Base-by-base conservation (phyloP, 345 rosid species). In the Bruguiera parviflora region DNA sequence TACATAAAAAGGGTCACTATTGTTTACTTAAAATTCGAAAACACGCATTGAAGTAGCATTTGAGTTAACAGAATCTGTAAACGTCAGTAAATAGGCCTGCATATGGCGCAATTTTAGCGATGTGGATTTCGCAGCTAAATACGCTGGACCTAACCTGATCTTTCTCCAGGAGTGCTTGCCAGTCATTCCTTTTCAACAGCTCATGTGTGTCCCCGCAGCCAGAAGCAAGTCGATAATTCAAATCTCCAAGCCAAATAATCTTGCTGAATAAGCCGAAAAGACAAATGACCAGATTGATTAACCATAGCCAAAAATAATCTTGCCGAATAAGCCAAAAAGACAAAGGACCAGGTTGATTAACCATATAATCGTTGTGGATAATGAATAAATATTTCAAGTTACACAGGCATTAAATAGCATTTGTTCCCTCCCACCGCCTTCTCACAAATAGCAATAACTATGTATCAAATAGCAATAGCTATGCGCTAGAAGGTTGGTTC, bases 201-300 rank as follows among this genome's bases (percentile, higher is more conserved):
- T 85, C 96, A 39, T 76, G 77, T 8, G 82, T 85, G 71, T 85
- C 86, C 8, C 73, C 59, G 5, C 58, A 37, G 16, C 83, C 73
- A 1, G 84, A 24, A 7, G 84, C 92, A 19, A 95, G 81, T 57
- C 99, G 89, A 68, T 95, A 95, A 68, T 95, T 95, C 83, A 95
- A 82, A 78, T 95, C 99, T 22, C 99, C 99, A 5, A 95, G 92
- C 99, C 99, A 95, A 63, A 95, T 71, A 9, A 92, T 72, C 74
- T 87, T 84, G 81, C 99, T 95, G 84, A 31, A 29, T 10, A 1
- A 1, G 37, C 37, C 37, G 19, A 33, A 33, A 33, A 33, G 9
- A 33, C 9, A 7, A 33, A 33, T 5, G 57, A 16, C 18, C 19
- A 15, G 37, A 33, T 33, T 8, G 18, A 15, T 43, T 43, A 43